phyloP scores from a whole-genome alignment of 805 yeast species.

The Nakazawaea ambrosiae region DNA sequence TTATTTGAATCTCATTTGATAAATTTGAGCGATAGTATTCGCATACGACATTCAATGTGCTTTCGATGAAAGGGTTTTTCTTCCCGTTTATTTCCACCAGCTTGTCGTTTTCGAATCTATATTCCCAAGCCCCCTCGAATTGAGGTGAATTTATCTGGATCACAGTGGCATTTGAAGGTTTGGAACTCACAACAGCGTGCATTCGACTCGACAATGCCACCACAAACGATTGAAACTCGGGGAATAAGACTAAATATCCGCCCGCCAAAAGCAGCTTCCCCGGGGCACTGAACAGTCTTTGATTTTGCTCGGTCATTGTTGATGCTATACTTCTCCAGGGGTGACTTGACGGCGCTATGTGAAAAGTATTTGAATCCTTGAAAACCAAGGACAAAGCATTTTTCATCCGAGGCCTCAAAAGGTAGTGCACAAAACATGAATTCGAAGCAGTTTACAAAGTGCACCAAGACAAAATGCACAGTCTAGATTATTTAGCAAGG shows the following conservation, averaged over 20 bases:
- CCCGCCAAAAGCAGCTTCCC: constrained; percentile 95
- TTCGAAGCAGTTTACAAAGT: constrained; percentile 1
- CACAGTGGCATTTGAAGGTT: constrained; percentile 12
- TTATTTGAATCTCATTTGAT: constrained; percentile 32
- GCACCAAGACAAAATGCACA: neutral
- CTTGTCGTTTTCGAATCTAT: constrained; percentile 19
- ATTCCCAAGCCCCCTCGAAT: constrained; percentile 71
- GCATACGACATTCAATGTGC: constrained; percentile 27
- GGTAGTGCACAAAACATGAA: too few species aligned
- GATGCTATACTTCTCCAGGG: too few species aligned
- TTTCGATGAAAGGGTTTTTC: constrained; percentile 69
- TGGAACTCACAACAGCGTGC: constrained; percentile 55
- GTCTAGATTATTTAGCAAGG: neutral
- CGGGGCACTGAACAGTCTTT: constrained; percentile 67
- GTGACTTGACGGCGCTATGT: too few species aligned
- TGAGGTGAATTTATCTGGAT: constrained; percentile 67
- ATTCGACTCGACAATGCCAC: constrained; percentile 86
- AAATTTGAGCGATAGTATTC: neutral
- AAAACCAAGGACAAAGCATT: too few species aligned
- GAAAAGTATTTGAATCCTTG: too few species aligned
- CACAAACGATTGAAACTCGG: constrained; percentile 66
- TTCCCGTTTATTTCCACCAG: constrained; percentile 11
- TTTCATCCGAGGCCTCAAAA: too few species aligned
- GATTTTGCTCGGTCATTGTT: neutral
- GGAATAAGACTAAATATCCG: constrained; percentile 86